A percentile compares a stretch with the other conserved stretches of the same genome.
These are phyloP conservation scores for Hansenula anomala DNA, from an alignment of 1,139 yeast genomes.

Conservation along the genomic window DNA sequence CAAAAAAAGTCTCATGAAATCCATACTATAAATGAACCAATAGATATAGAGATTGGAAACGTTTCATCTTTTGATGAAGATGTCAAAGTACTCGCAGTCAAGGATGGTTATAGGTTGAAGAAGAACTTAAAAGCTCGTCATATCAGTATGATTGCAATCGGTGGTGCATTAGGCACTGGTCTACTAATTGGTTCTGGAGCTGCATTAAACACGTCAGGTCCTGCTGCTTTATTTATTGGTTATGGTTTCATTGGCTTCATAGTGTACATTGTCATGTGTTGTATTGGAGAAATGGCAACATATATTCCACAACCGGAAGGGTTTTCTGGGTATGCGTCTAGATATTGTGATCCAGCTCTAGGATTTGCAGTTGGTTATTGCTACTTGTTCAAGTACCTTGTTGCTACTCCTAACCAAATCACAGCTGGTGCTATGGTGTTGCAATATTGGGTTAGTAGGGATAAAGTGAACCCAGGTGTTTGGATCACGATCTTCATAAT, in stretches of 20 bases:
- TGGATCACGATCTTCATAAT: constrained; percentile 62
- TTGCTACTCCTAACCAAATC: constrained; percentile 69
- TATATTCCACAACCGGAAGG: constrained; percentile 68
- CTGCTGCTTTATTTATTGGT: constrained; percentile 69
- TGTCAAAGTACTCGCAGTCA: too few species aligned
- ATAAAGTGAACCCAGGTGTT: constrained; percentile 57
- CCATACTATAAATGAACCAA: too few species aligned
- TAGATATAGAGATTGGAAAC: too few species aligned
- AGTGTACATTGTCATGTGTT: constrained; percentile 71
- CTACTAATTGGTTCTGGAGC: constrained; percentile 70
- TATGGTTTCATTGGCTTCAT: constrained; percentile 63
- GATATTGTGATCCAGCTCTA: constrained; percentile 64
- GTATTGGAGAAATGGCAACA: constrained; percentile 73
- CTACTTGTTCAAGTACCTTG: constrained; percentile 73
- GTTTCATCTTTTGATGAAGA: too few species aligned
- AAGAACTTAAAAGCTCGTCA: constrained; percentile 71
- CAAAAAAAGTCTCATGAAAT: too few species aligned
- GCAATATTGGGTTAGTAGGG: constrained; percentile 64
- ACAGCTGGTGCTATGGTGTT: constrained; percentile 72
- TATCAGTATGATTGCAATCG: constrained; percentile 77
- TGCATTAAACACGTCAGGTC: constrained; percentile 71
- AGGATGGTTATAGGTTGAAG: too few species aligned
- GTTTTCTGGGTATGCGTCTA: constrained; percentile 62
- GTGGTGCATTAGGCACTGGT: constrained; percentile 83
- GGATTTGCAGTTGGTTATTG: constrained; percentile 80